phyloP scores from a whole-genome alignment of 1,284 basidiomycete species.

The Apiotrichum siamense region DNA sequence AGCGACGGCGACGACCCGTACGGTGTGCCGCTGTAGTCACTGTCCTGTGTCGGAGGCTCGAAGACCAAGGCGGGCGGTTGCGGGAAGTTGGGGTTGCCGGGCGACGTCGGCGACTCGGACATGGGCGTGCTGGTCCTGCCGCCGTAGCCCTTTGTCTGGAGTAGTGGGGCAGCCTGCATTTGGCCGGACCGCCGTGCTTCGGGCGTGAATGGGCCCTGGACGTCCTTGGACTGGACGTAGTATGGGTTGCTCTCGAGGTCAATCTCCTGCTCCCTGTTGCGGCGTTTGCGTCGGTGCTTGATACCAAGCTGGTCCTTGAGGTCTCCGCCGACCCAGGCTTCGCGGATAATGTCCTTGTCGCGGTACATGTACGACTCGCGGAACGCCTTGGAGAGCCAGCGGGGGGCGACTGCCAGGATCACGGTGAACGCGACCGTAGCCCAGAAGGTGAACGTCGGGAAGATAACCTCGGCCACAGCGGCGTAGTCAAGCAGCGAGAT shows the following conservation, averaged over 20 bases:
- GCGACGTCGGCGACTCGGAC: neutral
- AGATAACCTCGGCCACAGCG: slow-evolving; percentile 67
- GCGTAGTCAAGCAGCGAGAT: slow-evolving; percentile 64
- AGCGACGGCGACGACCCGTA: neutral
- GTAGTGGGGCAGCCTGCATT: neutral
- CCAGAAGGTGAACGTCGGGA: slow-evolving; percentile 76
- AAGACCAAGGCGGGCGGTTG: neutral
- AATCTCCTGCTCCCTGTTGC: slow-evolving; percentile 1
- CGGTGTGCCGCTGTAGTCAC: neutral
- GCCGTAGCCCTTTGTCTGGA: neutral
- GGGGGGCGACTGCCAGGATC: slow-evolving; percentile 61
- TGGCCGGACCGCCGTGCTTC: neutral
- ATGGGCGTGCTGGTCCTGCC: neutral
- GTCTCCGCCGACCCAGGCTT: slow-evolving; percentile 78
- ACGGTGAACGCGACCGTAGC: slow-evolving; percentile 63
- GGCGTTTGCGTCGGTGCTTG: slow-evolving; percentile 29
- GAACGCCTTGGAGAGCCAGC: slow-evolving; percentile 28
- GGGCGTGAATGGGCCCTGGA: neutral
- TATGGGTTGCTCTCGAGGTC: neutral
- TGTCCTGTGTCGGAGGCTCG: neutral
- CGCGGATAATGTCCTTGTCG: slow-evolving; percentile 69
- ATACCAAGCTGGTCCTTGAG: slow-evolving; percentile 77
- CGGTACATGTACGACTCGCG: slow-evolving; percentile 31
- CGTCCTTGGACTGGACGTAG: neutral
- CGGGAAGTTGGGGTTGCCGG: neutral